Evolutionary conservation across 2,329 filamentous ascomycete species (phyloP), one percentile per base, ranked within the genome.

Genomic region (Colletotrichum sp.): DNA sequence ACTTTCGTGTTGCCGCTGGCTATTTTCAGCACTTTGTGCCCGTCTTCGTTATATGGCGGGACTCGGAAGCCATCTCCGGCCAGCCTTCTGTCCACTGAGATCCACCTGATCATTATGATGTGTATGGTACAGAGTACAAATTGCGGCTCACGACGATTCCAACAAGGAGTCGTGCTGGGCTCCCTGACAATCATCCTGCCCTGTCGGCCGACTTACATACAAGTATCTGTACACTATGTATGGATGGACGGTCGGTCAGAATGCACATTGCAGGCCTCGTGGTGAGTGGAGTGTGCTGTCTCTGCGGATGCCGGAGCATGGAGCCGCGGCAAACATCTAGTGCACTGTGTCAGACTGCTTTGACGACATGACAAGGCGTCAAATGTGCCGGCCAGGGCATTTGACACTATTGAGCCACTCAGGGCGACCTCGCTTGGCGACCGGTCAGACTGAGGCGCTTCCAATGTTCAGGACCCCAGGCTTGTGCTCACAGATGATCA

Each of bases 401-500:
- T 68, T 44, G 39, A 75, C 21, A 65, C 44, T 34, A 66, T 71
- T 62, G n/a, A 66, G 21, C 69, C 52, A 34, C 39, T 55, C 44
- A 55, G 28, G 30, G 28, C 26, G 62, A 21, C 55, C 32, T 72
- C 26, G 39, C 63, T 72, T 44, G 69, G 30, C 30, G 55, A 30
- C 55, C 26, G 59, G 59, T 70, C 57, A 44, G 55, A 32, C 62
- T 39, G 72, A 68, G 52, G 72, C 55, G 73, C 69, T 32, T 21
- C 67, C 32, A 26, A 60, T 60, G 72, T 75, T 39, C 21, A 32
- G 32, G 39, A 66, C 60, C 36, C 44, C 24, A 52, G 69, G 72
- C 52, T 55, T 67, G 62, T 75, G 69, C 72, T 62, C 39, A 52
- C 24, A 52, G 36, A 72, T 67, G 52, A 72, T 68, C 63, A 44